Evolutionary conservation across 2,329 filamentous ascomycete species (phyloP), one percentile per base, ranked within the genome.

Genomic region (Achaetomium macrosporum): DNA sequence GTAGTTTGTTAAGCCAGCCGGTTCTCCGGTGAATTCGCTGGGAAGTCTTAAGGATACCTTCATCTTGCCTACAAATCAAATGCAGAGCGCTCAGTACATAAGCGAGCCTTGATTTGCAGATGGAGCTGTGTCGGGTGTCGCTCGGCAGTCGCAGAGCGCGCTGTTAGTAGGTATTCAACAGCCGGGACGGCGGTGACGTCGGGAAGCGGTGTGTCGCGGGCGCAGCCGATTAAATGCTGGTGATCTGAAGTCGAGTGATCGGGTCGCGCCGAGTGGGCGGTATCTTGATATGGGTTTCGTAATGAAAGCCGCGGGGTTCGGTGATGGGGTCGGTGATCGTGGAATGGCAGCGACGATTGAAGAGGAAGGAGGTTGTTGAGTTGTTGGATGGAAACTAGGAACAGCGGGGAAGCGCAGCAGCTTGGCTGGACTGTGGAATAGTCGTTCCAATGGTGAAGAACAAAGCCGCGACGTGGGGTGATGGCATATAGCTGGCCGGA

Each of bases 1-100:
- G 36, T 47, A n/a, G 2, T 3, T 48, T 16, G 44, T 8, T 61
- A 39, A 59, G 50, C 48, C 42, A 50, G 42, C 33, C 17, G 19
- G 20, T 3, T 20, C 10, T 13, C 25, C 25, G 39, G 16, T 9
- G 16, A 3, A 9, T 13, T 3, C 20, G 31, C 13, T 10, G 41
- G 11, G 16, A 11, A 37, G 30, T 2, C 6, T 30, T 10, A 35
- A 6, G 11, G 19, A 41, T 55, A 59, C 58, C 58, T 60, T 59
- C 57, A 59, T 59, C 41, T 56, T 59, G 51, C 25, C 25, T 43
- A 16, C 6, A n/a, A 20, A 9, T 45, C 36, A 29, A n/a, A 35
- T 20, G 36, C 35, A 25, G n/a, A 15, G 41, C 15, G 4, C n/a
- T 47, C 17, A 4, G n/a, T n/a, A n/a, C n/a, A n/a, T n/a, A n/a